Conservation (phyloP, 805 yeast genomes). For the Saturnispora bothae region DNA sequence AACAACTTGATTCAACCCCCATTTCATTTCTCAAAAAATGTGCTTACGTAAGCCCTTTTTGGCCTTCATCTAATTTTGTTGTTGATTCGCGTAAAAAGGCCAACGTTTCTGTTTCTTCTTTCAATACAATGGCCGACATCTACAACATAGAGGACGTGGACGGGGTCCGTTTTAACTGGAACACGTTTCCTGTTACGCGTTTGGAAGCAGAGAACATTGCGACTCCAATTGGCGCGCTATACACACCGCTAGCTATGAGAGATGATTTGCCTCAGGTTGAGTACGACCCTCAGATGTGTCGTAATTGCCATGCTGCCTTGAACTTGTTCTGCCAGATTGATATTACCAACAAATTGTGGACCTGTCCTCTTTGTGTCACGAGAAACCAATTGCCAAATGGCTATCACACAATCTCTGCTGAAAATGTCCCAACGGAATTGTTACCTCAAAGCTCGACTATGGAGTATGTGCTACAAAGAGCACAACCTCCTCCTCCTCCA, state of each 20-base stretch:
- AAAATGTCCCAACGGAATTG: slow-evolving; percentile 74
- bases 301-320: slow-evolving; percentile 74
- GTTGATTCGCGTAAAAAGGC: neutral
- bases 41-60: neutral
- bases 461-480: slow-evolving; percentile 70
- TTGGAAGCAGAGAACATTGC: slow-evolving; percentile 85
- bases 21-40: too few relatives aligned
- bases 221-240: slow-evolving; percentile 87
- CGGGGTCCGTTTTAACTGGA: slow-evolving; percentile 71
- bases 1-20: too few relatives aligned
- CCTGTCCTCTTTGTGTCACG: slow-evolving; percentile 71
- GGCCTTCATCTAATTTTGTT: too few relatives aligned
- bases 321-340: slow-evolving; percentile 84
- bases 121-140: slow-evolving; percentile 31
- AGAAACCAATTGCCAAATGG: slow-evolving; percentile 78
- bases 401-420: slow-evolving; percentile 65
- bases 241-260: slow-evolving; percentile 83
- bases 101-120: neutral
- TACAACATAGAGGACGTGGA: slow-evolving; percentile 52
- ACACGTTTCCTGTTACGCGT: slow-evolving; percentile 80
- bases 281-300: slow-evolving; percentile 80
- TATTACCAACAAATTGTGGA: slow-evolving; percentile 66
- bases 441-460: slow-evolving; percentile 60
- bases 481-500: slow-evolving; percentile 62
- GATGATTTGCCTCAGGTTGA: slow-evolving; percentile 67